These are phyloP conservation scores for Kwoniella sp. DNA, from an alignment of 768 basidiomycete genomes.

Conservation along the genomic window DNA sequence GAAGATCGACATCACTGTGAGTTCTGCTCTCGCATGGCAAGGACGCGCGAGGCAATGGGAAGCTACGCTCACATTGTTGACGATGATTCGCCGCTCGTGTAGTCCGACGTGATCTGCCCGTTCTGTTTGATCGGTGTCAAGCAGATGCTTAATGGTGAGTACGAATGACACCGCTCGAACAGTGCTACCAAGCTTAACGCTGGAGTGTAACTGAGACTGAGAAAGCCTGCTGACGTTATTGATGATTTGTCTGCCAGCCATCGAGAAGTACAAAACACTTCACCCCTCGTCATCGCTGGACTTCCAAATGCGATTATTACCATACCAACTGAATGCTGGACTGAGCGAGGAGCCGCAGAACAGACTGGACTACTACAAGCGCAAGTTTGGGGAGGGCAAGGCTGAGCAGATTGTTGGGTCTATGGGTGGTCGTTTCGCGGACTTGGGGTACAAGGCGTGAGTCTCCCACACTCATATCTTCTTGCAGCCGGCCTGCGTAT, in stretches of 20 bases:
- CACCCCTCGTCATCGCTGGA: conserved; percentile 45
- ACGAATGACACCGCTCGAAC: not conserved
- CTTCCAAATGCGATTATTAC: conserved; percentile 61
- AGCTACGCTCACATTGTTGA: not conserved
- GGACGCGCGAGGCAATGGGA: not conserved
- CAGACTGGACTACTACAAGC: conserved; percentile 33
- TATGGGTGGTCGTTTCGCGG: conserved; percentile 63
- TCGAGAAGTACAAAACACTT: conserved; percentile 47
- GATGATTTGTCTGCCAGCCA: conserved; percentile 14
- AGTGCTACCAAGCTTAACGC: too few relatives aligned
- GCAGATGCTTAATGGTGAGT: conserved; percentile 30
- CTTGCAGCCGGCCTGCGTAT: too few relatives aligned
- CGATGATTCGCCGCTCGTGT: not conserved
- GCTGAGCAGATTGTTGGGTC: conserved; percentile 61
- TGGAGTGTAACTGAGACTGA: too few relatives aligned
- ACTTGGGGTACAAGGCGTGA: conserved; percentile 66
- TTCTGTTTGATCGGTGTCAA: conserved; percentile 43
- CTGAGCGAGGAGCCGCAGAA: conserved; percentile 49
- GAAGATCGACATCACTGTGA: conserved; percentile 38
- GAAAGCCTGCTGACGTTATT: not conserved
- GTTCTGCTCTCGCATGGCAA: not conserved
- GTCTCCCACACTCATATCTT: conserved; percentile 33
- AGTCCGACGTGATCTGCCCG: conserved; percentile 46
- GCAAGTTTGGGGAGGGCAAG: conserved; percentile 63
- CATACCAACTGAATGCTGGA: conserved; percentile 60